phyloP scores from a whole-genome alignment of 2,329 filamentous ascomycete genomes.

The Calonectria crousiana region DNA sequence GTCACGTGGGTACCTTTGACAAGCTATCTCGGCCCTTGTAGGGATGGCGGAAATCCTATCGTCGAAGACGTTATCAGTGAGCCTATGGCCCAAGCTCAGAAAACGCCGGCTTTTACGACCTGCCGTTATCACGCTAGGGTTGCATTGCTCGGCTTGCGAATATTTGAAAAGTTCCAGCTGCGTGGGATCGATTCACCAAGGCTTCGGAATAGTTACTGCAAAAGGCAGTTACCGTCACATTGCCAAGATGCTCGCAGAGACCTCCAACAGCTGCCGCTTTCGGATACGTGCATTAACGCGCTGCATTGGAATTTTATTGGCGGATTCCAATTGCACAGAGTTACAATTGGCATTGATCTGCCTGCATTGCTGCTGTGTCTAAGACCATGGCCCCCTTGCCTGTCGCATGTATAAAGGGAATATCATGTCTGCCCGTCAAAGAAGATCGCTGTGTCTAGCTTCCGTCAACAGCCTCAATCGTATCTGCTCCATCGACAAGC shows the following conservation, averaged over 20 bases:
- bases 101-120: conserved; percentile 33
- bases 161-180: conserved; percentile 39
- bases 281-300: conserved; percentile 28
- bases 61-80: conserved; percentile 7
- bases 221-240: conserved; percentile 38
- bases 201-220: conserved; percentile 39
- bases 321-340: conserved; percentile 29
- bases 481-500: neutral
- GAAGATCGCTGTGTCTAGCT: neutral
- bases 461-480: neutral
- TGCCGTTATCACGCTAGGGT: conserved; percentile 44
- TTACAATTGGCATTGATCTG: neutral
- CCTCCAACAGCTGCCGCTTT: conserved; percentile 40
- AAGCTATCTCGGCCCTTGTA: neutral
- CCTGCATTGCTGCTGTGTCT: conserved; percentile 8
- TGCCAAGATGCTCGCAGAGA: conserved; percentile 37
- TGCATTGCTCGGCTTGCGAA: conserved; percentile 20
- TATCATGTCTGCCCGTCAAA: conserved; percentile 2
- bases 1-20: conserved; percentile 13
- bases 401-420: conserved; percentile 14
- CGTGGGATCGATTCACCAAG: conserved; percentile 30
- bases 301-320: conserved; percentile 19
- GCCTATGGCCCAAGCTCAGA: conserved; percentile 10
- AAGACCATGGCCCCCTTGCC: neutral
- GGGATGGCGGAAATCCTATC: neutral